Conservation (phyloP, 1,284 basidiomycete genomes). For the Puccinia triticina region DNA sequence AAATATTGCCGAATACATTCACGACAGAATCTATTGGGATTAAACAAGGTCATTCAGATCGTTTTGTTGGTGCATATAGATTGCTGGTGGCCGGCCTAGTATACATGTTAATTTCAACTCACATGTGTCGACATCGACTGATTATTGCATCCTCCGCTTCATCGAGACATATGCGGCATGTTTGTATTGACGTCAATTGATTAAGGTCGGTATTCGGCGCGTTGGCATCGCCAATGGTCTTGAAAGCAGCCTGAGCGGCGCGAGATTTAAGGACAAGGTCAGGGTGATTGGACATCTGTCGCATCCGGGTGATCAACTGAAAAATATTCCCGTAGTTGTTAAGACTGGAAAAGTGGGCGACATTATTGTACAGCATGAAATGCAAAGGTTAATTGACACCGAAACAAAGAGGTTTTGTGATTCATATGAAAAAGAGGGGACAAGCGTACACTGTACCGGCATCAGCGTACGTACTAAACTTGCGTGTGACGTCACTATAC, state of each 20-base stretch:
- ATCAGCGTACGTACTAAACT: constrained; percentile 87
- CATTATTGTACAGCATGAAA: neutral
- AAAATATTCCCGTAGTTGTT: constrained; percentile 91
- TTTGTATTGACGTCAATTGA: constrained; percentile 67
- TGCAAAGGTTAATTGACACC: neutral
- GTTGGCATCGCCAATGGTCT: constrained; percentile 9
- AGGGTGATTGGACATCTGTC: constrained; percentile 65
- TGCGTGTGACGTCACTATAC: constrained; percentile 87
- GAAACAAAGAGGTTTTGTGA: neutral
- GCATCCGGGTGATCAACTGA: constrained; percentile 53
- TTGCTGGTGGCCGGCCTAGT: neutral
- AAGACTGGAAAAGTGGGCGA: constrained; percentile 43
- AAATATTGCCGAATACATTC: constrained; percentile 96
- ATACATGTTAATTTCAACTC: constrained; percentile 59
- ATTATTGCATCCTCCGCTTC: constrained; percentile 92
- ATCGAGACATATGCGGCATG: constrained; percentile 92
- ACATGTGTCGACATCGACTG: constrained; percentile 84
- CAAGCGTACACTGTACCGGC: constrained; percentile 69
- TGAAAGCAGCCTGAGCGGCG: constrained; percentile 59
- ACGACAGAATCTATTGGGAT: constrained; percentile 60
- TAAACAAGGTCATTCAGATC: neutral
- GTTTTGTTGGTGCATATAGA: neutral
- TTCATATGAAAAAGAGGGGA: neutral
- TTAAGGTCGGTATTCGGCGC: neutral
- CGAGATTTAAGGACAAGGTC: constrained; percentile 92